A percentile compares a stretch with the other conserved stretches of the same genome.
Conservation (phyloP, 148 eudicot species). For the Heliamphora exappendiculata region DNA sequence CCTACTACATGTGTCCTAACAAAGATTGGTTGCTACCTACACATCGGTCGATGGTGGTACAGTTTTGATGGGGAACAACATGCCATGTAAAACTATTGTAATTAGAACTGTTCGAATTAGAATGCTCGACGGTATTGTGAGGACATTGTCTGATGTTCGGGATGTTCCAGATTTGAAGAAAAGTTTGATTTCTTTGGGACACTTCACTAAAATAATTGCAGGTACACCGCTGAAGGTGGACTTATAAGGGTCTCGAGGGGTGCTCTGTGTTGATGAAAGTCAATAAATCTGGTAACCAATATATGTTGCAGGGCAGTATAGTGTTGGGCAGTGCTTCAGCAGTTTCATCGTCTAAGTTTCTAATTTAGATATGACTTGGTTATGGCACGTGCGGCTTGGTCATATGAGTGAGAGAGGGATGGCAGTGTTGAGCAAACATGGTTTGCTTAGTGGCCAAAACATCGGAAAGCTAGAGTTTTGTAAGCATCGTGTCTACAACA, state of each 20-base stretch:
- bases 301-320: not conserved
- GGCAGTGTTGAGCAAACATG: slow-evolving; percentile 1
- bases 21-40: not conserved
- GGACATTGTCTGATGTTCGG: not conserved
- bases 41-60: not conserved
- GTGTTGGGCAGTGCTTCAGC: not conserved
- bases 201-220: not conserved
- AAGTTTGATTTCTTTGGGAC: slow-evolving; percentile 1
- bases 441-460: not conserved
- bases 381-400: slow-evolving; percentile 7
- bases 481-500: slow-evolving; percentile 7
- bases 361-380: not conserved
- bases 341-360: not conserved
- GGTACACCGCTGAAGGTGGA: not conserved
- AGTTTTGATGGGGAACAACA: not conserved
- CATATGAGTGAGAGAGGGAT: slow-evolving; percentile 14
- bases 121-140: not conserved
- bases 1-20: not conserved
- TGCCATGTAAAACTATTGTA: not conserved
- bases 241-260: not conserved
- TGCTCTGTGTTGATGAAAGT: not conserved
- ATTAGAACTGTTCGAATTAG: not conserved
- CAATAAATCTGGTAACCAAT: not conserved
- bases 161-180: slow-evolving; percentile 5
- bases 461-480: not conserved